Evolutionary conservation across 805 yeast species (phyloP).

Genomic region (Cyberlindnera japonica): DNA sequence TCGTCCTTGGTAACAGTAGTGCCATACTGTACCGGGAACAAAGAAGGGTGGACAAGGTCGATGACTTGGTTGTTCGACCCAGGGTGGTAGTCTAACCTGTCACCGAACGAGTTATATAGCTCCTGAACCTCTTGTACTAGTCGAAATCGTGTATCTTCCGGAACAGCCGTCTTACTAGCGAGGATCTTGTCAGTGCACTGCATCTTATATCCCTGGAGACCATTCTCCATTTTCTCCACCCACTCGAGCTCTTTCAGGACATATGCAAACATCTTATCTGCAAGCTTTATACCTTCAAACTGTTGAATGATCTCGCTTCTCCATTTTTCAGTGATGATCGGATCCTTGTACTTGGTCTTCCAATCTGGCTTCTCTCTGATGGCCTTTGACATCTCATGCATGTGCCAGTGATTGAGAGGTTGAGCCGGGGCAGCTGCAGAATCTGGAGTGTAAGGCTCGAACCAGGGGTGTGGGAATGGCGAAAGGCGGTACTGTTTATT

Average conservation of each 20-base stretch:
- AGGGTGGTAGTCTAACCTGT: slow-evolving; percentile 9
- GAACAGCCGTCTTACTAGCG: slow-evolving; percentile 2
- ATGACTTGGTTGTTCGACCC: slow-evolving; percentile 10
- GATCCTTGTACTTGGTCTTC: slow-evolving; percentile 10
- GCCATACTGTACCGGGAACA: slow-evolving; percentile 12
- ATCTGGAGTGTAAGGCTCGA: background rate
- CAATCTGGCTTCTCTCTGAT: slow-evolving; percentile 9
- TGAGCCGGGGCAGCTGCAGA: background rate
- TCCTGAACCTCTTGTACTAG: slow-evolving; percentile 2
- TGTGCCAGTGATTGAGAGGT: slow-evolving; percentile 8
- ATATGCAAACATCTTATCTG: slow-evolving; percentile 8
- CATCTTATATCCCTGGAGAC: slow-evolving; percentile 3
- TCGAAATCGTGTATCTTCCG: background rate
- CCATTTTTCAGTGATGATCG: slow-evolving; percentile 2
- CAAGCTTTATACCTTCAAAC: background rate
- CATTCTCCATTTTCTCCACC: slow-evolving; percentile 8
- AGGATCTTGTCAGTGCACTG: slow-evolving; percentile 4
- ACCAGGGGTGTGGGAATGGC: slow-evolving; percentile 10
- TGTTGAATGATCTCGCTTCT: slow-evolving; percentile 3
- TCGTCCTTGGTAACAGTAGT: slow-evolving; percentile 3
- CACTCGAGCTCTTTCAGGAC: slow-evolving; percentile 9
- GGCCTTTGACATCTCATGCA: slow-evolving; percentile 7
- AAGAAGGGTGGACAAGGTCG: slow-evolving; percentile 11
- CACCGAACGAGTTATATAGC: slow-evolving; percentile 8
- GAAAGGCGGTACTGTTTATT: too few relatives aligned